phyloP scores from a whole-genome alignment of 2,329 filamentous ascomycete species.

The Penicillium digitatum region DNA sequence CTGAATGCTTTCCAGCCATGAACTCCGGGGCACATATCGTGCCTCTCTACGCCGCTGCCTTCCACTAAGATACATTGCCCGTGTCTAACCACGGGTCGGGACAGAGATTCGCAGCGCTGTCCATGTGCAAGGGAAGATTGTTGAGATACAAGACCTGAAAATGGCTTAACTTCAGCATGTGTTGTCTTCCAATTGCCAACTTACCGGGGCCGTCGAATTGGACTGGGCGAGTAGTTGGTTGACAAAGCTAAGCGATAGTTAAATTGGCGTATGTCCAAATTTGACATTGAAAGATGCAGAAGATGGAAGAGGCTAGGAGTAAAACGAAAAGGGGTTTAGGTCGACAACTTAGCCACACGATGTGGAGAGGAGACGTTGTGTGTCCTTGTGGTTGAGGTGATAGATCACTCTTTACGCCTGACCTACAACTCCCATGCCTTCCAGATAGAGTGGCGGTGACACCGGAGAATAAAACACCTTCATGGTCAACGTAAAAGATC shows the following conservation, averaged over 20 bases:
- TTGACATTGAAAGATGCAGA: not conserved
- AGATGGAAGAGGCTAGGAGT: not conserved
- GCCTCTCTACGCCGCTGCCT: not conserved
- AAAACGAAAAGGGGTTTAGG: not conserved
- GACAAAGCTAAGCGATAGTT: not conserved
- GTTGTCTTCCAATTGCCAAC: constrained; percentile 12
- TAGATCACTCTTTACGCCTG: not conserved
- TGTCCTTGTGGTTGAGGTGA: not conserved
- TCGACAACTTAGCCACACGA: not conserved
- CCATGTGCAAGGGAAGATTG: constrained; percentile 19
- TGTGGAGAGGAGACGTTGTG: not conserved
- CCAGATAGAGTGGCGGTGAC: not conserved
- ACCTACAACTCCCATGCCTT: not conserved
- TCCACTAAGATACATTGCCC: not conserved
- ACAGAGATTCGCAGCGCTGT: constrained; percentile 12
- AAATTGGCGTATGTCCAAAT: not conserved
- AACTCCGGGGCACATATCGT: constrained; percentile 9
- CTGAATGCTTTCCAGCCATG: not conserved
- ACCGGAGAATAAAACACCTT: not conserved
- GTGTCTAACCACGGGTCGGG: not conserved
- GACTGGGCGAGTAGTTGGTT: not conserved
- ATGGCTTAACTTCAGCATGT: constrained; percentile 17
- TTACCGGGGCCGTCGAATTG: constrained; percentile 5
- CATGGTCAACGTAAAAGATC: not conserved
- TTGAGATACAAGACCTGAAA: constrained; percentile 15